Percentiles rank a stretch among this genome's conserved stretches.
phyloP scores from a whole-genome alignment of 768 basidiomycete species.

The Trichaptum fuscoviolaceum region DNA sequence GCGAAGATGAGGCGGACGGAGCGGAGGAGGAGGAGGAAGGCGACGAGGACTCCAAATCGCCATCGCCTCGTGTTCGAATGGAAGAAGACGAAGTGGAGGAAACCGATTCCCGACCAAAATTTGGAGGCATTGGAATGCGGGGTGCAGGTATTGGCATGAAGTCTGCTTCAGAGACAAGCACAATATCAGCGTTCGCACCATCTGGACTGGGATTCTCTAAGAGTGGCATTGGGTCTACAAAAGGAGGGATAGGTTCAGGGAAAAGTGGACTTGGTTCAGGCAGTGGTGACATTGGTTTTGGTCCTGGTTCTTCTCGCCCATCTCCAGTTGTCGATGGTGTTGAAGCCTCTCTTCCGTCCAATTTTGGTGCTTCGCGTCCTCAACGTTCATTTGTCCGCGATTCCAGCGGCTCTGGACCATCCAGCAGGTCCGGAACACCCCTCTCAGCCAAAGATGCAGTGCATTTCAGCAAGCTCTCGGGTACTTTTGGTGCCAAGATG shows the following conservation, averaged over 20 bases:
- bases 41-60: constrained; percentile 40
- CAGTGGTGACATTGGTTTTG: constrained; percentile 23
- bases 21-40: constrained; percentile 30
- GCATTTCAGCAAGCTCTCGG: constrained; percentile 80
- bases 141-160: constrained; percentile 2
- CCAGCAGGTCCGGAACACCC: constrained; percentile 40
- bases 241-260: constrained; percentile 20
- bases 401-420: constrained; percentile 22
- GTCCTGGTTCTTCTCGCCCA: constrained; percentile 35
- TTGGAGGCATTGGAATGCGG: constrained; percentile 41
- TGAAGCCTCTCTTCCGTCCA: constrained; percentile 33
- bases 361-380: constrained; percentile 33
- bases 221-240: constrained; percentile 21
- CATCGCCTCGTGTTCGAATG: constrained; percentile 51
- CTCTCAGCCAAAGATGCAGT: constrained; percentile 61
- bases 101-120: constrained; percentile 31
- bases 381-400: constrained; percentile 55
- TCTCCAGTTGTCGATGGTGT: constrained; percentile 25
- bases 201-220: background rate
- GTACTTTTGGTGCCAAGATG: constrained; percentile 82
- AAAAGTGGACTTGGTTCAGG: constrained; percentile 19
- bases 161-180: constrained; percentile 6
- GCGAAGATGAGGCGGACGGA: constrained; percentile 30
- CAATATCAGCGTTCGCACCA: background rate
- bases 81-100: constrained; percentile 46